Conservation (phyloP, 768 basidiomycete genomes). For the Suillus subluteus region DNA sequence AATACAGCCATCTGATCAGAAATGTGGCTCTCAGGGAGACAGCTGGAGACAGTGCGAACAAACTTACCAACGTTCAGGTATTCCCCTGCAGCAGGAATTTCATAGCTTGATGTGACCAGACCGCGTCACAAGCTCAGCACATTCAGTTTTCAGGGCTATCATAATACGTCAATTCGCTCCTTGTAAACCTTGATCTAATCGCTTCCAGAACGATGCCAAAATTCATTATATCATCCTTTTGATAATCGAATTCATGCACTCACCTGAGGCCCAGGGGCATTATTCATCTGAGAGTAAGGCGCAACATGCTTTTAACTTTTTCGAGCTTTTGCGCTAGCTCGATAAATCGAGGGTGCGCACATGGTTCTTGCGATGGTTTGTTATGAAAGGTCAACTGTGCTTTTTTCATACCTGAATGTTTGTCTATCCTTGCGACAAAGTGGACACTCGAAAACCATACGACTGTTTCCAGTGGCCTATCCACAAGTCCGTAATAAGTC, state of each 20-base stretch:
- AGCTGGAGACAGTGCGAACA: neutral
- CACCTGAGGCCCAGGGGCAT: conserved; percentile 30
- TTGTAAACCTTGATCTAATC: conserved; percentile 37
- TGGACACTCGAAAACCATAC: conserved; percentile 38
- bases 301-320: conserved; percentile 14
- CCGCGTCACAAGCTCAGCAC: conserved; percentile 17
- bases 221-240: conserved; percentile 18
- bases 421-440: conserved; percentile 34
- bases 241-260: conserved; percentile 22
- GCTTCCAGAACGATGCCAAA: conserved; percentile 37
- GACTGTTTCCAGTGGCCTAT: conserved; percentile 16
- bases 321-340: conserved; percentile 12
- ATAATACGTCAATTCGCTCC: conserved; percentile 37
- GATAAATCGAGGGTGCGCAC: conserved; percentile 21
- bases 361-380: conserved; percentile 26
- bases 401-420: conserved; percentile 31
- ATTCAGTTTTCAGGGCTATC: conserved; percentile 33
- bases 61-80: neutral
- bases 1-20: neutral
- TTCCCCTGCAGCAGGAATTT: neutral
- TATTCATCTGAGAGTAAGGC: conserved; percentile 43
- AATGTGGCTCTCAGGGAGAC: neutral
- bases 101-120: neutral
- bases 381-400: conserved; percentile 13
- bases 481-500: conserved; percentile 29